Evolutionary conservation across 2,329 filamentous ascomycete species (phyloP).

Genomic region (Stachybotrys chartarum): DNA sequence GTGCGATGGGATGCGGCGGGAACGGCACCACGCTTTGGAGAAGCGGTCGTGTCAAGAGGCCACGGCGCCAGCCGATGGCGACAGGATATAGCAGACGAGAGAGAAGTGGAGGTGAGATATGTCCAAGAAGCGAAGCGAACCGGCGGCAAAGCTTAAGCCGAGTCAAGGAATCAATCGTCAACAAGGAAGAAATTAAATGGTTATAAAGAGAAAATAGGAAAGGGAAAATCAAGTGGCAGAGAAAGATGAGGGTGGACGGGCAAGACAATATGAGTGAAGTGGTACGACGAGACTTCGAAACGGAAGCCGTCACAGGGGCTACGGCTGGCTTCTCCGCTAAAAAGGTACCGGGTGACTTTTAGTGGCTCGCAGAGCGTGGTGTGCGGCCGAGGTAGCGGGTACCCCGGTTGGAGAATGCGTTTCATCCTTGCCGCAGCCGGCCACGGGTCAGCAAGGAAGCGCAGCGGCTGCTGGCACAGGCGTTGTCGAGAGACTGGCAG

Average conservation of each 20-base stretch:
- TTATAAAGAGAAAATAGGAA: constrained; percentile 3
- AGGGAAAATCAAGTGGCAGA: constrained; percentile 3
- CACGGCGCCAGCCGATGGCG: background rate
- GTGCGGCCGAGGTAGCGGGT: background rate
- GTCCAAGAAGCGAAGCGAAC: background rate
- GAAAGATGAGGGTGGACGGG: constrained; percentile 6
- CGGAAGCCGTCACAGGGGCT: constrained; percentile 16
- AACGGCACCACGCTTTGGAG: background rate
- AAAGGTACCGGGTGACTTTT: background rate
- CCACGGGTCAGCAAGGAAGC: background rate
- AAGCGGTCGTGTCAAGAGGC: background rate
- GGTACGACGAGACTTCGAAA: constrained; percentile 12
- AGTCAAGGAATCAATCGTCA: no score
- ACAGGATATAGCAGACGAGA: background rate
- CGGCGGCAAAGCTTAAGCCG: no score
- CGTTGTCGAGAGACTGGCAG: no score
- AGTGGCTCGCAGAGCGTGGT: background rate
- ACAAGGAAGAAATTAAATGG: no score
- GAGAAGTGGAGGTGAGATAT: background rate
- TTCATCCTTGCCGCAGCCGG: background rate
- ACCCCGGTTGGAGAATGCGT: background rate
- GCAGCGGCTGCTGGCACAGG: background rate
- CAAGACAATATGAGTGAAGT: background rate
- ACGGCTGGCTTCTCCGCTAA: background rate
- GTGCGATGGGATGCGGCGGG: background rate